A percentile compares a stretch with the other conserved stretches of the same genome.
phyloP scores from a whole-genome alignment of 2,329 filamentous ascomycete species.

The Penicillium sp. region DNA sequence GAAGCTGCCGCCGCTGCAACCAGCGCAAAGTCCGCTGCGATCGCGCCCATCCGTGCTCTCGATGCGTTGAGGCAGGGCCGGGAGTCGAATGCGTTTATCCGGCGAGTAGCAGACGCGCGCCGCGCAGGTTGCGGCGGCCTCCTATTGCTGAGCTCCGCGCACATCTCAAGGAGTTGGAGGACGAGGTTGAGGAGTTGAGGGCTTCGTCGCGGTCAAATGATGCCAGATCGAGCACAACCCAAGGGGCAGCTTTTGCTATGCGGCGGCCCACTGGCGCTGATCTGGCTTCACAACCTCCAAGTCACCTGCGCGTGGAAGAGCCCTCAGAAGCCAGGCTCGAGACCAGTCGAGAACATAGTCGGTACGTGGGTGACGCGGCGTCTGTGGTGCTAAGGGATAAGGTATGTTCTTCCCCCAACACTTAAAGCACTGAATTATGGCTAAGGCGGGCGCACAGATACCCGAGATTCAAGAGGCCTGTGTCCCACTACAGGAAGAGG shows the following conservation, averaged over 20 bases:
- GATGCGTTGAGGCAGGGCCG: conserved; percentile 23
- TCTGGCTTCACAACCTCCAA: too few relatives aligned
- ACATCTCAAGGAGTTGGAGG: conserved; percentile 25
- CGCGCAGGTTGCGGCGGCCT: conserved; percentile 26
- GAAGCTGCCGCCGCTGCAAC: conserved; percentile 38
- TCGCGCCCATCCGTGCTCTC: conserved; percentile 34
- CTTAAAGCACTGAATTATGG: background rate
- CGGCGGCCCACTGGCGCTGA: too few relatives aligned
- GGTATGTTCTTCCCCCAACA: conserved; percentile 2
- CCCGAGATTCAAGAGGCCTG: background rate
- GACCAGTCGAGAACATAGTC: conserved; percentile 16
- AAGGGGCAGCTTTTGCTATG: too few relatives aligned
- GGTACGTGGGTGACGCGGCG: conserved; percentile 26
- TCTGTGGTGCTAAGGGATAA: conserved; percentile 25
- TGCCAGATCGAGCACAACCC: too few relatives aligned
- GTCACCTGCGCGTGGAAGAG: background rate
- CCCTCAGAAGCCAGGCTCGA: background rate
- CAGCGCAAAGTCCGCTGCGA: conserved; percentile 40
- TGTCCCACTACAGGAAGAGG: background rate
- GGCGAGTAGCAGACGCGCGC: conserved; percentile 23
- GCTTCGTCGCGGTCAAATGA: conserved; percentile 5
- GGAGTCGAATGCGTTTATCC: conserved; percentile 25
- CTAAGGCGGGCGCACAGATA: background rate
- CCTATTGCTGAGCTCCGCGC: conserved; percentile 24
- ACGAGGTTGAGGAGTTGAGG: conserved; percentile 24